Conservation (phyloP, 805 yeast genomes). For the Metschnikowia gruessii region DNA sequence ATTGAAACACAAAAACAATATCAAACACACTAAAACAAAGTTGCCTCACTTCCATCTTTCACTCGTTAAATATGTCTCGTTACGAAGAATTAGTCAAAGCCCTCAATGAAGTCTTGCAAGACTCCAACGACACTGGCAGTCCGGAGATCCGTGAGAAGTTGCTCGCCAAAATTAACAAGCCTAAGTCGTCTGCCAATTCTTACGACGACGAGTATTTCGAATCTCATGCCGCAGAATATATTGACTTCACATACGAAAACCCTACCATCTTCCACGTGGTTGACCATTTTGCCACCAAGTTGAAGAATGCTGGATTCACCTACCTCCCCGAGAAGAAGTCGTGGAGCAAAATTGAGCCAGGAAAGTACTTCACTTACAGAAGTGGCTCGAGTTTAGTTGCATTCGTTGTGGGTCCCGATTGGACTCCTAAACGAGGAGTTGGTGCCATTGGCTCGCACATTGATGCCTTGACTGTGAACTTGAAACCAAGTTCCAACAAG, state of each 20-base stretch:
- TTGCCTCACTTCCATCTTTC: not conserved
- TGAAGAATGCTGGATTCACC: conserved; percentile 59
- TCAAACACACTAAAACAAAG: not conserved
- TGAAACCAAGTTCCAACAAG: conserved; percentile 72
- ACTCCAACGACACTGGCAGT: conserved; percentile 7
- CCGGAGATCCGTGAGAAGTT: conserved; percentile 11
- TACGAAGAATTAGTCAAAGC: conserved; percentile 17
- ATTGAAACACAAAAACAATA: not conserved
- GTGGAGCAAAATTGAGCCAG: conserved; percentile 48
- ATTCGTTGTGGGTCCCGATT: conserved; percentile 62
- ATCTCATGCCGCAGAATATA: conserved; percentile 46
- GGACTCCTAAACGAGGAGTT: conserved; percentile 63
- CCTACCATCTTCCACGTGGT: conserved; percentile 81
- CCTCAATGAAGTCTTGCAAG: conserved; percentile 12
- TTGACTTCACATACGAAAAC: conserved; percentile 65
- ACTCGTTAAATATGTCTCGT: conserved; percentile 6
- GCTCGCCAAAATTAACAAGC: conserved; percentile 9
- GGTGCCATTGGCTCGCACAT: conserved; percentile 75
- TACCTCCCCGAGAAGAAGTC: conserved; percentile 61
- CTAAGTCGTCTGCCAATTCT: conserved; percentile 1
- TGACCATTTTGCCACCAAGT: conserved; percentile 43
- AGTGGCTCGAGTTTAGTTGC: conserved; percentile 69
- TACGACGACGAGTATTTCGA: conserved; percentile 24
- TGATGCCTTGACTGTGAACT: conserved; percentile 63
- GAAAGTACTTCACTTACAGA: conserved; percentile 65